These are phyloP conservation scores for Leonotis leonurus DNA, from an alignment of 257 asterid species.

Conservation along the genomic window DNA sequence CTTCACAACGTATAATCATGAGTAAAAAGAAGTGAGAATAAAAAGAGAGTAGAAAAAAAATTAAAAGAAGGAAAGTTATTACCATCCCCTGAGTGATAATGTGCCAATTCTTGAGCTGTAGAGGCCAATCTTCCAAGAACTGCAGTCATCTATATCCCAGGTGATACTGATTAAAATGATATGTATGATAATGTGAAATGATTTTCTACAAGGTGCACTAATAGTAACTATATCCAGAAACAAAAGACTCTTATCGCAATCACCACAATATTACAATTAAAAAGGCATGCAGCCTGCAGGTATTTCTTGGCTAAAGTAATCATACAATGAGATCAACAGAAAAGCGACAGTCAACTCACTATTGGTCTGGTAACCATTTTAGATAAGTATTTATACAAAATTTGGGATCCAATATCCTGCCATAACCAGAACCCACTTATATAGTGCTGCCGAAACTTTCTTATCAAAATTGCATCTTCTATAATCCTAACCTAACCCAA, in stretches of 20 bases:
- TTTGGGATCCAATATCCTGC: neutral
- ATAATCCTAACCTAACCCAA: neutral
- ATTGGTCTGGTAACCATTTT: neutral
- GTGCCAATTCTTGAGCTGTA: slow-evolving; percentile 86
- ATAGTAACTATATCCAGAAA: slow-evolving; percentile 1
- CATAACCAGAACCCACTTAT: neutral
- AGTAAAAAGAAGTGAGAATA: neutral
- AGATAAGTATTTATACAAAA: neutral
- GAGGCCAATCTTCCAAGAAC: slow-evolving; percentile 89
- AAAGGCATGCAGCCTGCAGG: neutral
- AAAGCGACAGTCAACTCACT: neutral
- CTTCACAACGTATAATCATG: neutral
- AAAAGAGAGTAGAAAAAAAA: neutral
- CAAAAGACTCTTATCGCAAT: neutral
- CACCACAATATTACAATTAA: neutral
- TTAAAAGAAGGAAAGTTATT: slow-evolving; percentile 18
- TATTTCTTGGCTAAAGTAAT: neutral
- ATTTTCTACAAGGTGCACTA: neutral
- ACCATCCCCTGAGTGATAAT: slow-evolving; percentile 98
- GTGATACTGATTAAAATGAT: slow-evolving; percentile 12
- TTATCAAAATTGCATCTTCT: neutral
- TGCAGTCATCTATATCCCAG: slow-evolving; percentile 62
- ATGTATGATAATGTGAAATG: neutral
- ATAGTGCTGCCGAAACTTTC: neutral
- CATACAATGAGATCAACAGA: slow-evolving; percentile 1